Conservation (phyloP, 768 basidiomycete species). For the Exidia glandulosa region DNA sequence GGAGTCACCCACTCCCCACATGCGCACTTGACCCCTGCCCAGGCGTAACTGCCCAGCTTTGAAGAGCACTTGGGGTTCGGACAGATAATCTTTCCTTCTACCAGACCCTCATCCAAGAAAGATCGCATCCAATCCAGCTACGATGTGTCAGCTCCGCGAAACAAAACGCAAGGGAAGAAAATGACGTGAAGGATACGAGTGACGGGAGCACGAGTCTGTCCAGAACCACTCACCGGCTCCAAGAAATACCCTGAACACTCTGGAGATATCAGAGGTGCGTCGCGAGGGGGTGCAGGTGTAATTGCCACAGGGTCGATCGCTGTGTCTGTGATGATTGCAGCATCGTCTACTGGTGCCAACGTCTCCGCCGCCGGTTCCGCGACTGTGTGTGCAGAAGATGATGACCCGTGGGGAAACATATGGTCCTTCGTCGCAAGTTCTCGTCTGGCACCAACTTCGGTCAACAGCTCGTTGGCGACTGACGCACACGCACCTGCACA, state of each 20-base stretch:
- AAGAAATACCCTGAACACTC: constrained; percentile 96
- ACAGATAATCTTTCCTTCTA: constrained; percentile 84
- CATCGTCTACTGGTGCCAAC: not conserved
- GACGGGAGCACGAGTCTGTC: no score
- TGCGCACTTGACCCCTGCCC: constrained; percentile 88
- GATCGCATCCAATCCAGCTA: constrained; percentile 97
- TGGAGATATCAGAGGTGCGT: constrained; percentile 40
- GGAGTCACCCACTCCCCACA: constrained; percentile 91
- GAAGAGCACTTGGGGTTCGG: constrained; percentile 84
- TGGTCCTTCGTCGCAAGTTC: constrained; percentile 83
- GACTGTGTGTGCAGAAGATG: not conserved
- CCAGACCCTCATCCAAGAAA: constrained; percentile 55
- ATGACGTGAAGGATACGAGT: not conserved
- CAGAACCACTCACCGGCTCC: constrained; percentile 66
- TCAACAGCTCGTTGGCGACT: not conserved
- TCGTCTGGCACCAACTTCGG: constrained; percentile 31
- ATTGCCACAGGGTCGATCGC: not conserved
- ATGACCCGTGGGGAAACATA: constrained; percentile 69
- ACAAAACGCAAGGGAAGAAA: not conserved
- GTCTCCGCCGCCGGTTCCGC: not conserved
- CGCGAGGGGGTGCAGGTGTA: not conserved
- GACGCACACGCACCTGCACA: constrained; percentile 59
- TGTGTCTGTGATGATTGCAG: constrained; percentile 9
- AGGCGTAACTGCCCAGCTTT: constrained; percentile 94
- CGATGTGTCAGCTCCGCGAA: not conserved